Conservation (phyloP, 108 stramenopile species). For the Nitzschia sp. region DNA sequence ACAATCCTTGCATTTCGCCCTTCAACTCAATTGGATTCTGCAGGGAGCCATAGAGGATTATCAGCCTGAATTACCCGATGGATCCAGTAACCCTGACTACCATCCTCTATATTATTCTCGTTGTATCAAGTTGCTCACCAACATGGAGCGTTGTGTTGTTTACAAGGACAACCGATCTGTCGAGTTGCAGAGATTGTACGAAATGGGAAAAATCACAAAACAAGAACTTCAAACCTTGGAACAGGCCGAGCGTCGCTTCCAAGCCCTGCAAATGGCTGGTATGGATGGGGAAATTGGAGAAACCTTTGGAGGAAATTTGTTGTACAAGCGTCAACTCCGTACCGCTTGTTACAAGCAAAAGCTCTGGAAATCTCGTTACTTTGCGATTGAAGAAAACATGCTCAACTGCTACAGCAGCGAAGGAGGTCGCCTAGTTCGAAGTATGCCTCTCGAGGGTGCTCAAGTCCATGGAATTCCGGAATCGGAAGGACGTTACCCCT, state of each 20-base stretch:
- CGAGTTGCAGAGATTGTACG: conserved; percentile 87
- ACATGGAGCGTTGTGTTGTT: conserved; percentile 92
- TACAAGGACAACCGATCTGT: conserved; percentile 75
- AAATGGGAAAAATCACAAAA: conserved; percentile 84
- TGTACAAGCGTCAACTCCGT: conserved; percentile 77
- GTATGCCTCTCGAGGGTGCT: conserved; percentile 88
- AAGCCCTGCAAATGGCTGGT: conserved; percentile 80
- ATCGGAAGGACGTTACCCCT: conserved; percentile 49
- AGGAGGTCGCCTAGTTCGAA: conserved; percentile 54
- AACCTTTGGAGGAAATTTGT: conserved; percentile 65
- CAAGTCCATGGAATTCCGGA: conserved; percentile 39
- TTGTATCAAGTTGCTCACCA: conserved; percentile 91
- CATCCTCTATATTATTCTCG: conserved; percentile 87
- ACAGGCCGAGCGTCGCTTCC: conserved; percentile 90
- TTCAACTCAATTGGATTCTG: conserved; percentile 97
- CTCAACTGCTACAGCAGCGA: conserved; percentile 86
- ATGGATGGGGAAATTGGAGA: conserved; percentile 28
- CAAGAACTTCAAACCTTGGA: conserved; percentile 85
- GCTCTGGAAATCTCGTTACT: conserved; percentile 89
- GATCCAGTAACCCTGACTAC: conserved; percentile 77
- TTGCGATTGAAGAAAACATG: conserved; percentile 91
- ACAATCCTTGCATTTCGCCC: conserved; percentile 95
- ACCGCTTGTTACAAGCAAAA: conserved; percentile 71
- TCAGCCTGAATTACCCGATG: conserved; percentile 90
- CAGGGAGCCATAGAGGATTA: conserved; percentile 97